Percentiles rank a stretch among this genome's conserved stretches.
Evolutionary conservation across 1,139 yeast species (phyloP).

Genomic region (Yamadazyma membranifaciens): DNA sequence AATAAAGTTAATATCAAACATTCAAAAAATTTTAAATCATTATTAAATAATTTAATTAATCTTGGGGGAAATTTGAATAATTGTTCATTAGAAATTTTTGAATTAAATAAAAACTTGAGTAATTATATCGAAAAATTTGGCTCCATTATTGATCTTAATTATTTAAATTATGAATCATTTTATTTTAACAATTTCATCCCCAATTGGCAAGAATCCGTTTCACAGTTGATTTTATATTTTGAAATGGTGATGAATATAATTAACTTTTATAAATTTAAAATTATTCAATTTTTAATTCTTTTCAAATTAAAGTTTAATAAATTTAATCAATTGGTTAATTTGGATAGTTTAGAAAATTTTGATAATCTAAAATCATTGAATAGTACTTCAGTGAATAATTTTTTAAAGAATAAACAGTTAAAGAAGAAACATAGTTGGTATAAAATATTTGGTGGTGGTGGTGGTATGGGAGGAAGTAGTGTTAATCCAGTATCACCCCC

Average conservation of each 20-base stretch:
- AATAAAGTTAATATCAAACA: constrained; percentile 29
- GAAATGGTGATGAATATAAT: constrained; percentile 37
- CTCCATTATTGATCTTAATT: constrained; percentile 42
- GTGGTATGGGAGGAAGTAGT: neutral
- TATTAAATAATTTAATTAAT: constrained; percentile 37
- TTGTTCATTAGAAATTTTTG: constrained; percentile 43
- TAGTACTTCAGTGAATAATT: constrained; percentile 42
- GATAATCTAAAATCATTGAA: constrained; percentile 34
- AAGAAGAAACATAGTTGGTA: constrained; percentile 41
- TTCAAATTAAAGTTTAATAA: constrained; percentile 42
- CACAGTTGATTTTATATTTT: constrained; percentile 42
- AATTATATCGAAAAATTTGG: constrained; percentile 45
- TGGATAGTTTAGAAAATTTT: constrained; percentile 18
- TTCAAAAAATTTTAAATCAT: constrained; percentile 27
- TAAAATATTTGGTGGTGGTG: constrained; percentile 48
- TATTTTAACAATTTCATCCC: constrained; percentile 35
- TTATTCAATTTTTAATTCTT: constrained; percentile 41
- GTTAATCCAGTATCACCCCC: neutral
- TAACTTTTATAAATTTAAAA: constrained; percentile 46
- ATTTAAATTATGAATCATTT: constrained; percentile 41
- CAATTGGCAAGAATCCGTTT: constrained; percentile 47
- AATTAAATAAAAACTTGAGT: constrained; percentile 27
- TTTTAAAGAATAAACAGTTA: constrained; percentile 25
- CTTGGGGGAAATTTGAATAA: constrained; percentile 49
- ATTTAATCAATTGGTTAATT: constrained; percentile 36